Evolutionary conservation across 768 basidiomycete species (phyloP).

Genomic region (Calocera viscosa): DNA sequence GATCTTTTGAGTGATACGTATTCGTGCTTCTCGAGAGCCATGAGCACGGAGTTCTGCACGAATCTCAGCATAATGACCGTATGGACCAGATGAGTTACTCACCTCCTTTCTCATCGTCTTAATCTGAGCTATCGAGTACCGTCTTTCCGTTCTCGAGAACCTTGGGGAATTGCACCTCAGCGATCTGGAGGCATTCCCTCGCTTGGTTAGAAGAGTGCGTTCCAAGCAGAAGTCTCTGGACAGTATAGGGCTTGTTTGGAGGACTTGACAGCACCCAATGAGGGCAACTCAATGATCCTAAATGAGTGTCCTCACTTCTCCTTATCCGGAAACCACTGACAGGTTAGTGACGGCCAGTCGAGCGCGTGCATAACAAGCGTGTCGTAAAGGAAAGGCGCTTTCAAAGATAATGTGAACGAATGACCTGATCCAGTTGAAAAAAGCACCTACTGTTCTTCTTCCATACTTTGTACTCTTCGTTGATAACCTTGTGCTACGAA

Average conservation of each 20-base stretch:
- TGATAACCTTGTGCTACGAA: background rate
- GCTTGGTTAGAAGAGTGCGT: constrained; percentile 95
- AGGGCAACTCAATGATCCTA: background rate
- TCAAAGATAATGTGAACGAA: constrained; percentile 13
- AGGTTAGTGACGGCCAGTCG: constrained; percentile 95
- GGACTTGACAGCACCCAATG: constrained; percentile 40
- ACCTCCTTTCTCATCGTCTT: constrained; percentile 80
- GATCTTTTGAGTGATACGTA: constrained; percentile 85
- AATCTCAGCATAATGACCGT: background rate
- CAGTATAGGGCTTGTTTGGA: constrained; percentile 82
- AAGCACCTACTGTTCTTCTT: constrained; percentile 26
- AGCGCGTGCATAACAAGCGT: constrained; percentile 93
- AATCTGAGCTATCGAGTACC: constrained; percentile 64
- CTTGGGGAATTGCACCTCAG: constrained; percentile 84
- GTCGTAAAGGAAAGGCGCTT: constrained; percentile 96
- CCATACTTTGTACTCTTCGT: constrained; percentile 32
- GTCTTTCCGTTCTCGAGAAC: constrained; percentile 39
- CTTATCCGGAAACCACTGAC: constrained; percentile 98
- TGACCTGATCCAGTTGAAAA: background rate
- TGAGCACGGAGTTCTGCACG: constrained; percentile 79
- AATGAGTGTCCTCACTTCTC: constrained; percentile 54
- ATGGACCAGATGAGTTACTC: too few species aligned
- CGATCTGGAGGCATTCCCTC: constrained; percentile 91
- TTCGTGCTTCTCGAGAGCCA: constrained; percentile 67
- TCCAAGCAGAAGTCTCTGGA: constrained; percentile 86